A percentile compares a stretch with the other conserved stretches of the same genome.
Conservation (phyloP, 176 grass and related monocot genomes). For the Guadua angustifolia region DNA sequence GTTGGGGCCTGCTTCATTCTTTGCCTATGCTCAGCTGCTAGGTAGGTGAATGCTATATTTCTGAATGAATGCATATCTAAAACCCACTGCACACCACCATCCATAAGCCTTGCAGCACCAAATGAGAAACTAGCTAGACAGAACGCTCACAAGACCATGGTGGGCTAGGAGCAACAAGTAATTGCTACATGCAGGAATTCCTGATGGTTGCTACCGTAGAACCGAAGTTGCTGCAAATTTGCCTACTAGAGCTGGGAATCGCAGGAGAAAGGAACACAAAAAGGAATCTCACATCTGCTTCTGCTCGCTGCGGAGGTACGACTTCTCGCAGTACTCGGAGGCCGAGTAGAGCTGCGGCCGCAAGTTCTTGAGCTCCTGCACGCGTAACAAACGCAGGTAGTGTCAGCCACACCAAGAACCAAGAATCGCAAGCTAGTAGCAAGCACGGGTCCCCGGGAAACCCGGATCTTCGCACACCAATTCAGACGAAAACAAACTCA, state of each 20-base stretch:
- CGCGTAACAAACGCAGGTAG: slow-evolving; percentile 15
- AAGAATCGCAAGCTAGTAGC: background rate
- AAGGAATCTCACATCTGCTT: slow-evolving; percentile 71
- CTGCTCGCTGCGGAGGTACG: slow-evolving; percentile 87
- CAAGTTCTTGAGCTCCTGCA: slow-evolving; percentile 97
- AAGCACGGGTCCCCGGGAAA: slow-evolving; percentile 21
- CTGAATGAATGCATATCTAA: slow-evolving; percentile 22
- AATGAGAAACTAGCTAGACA: background rate
- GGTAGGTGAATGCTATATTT: background rate
- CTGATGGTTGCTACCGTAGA: background rate
- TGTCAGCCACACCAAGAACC: slow-evolving; percentile 24
- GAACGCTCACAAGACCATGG: background rate
- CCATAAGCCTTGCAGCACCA: background rate
- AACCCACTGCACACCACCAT: slow-evolving; percentile 20
- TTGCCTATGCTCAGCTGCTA: background rate
- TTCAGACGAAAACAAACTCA: background rate
- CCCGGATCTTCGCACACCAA: slow-evolving; percentile 36
- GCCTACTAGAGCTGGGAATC: slow-evolving; percentile 15
- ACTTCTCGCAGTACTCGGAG: slow-evolving; percentile 95
- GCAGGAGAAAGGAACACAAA: background rate
- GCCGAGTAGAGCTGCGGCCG: slow-evolving; percentile 94
- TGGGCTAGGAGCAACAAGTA: slow-evolving; percentile 1
- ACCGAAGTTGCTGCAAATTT: slow-evolving; percentile 5
- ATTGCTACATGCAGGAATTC: background rate
- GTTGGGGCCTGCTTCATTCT: background rate